These are phyloP conservation scores for Umbellularia californica DNA, from an alignment of 164 flowering plant genomes.

Conservation along the genomic window DNA sequence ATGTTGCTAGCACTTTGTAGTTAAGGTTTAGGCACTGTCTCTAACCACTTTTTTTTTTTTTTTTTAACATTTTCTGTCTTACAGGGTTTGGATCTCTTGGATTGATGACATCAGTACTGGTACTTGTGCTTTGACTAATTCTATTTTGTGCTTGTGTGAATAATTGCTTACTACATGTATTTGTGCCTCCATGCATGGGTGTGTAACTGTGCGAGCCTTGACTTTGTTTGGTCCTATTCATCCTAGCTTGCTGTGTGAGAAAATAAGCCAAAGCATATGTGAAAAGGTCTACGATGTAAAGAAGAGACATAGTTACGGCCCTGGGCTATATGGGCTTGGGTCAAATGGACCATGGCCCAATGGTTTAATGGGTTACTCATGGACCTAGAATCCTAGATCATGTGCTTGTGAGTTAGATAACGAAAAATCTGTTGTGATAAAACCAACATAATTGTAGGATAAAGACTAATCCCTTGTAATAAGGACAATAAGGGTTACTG, in stretches of 20 bases:
- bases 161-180: no score
- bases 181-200: constrained; percentile 1
- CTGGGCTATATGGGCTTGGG: no score
- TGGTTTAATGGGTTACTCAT: no score
- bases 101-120: constrained; percentile 96
- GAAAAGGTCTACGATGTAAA: no score
- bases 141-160: background rate
- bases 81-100: constrained; percentile 97
- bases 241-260: background rate
- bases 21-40: background rate
- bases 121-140: constrained; percentile 22
- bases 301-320: no score
- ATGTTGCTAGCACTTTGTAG: background rate
- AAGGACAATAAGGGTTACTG: no score
- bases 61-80: background rate
- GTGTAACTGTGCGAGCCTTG: background rate
- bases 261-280: background rate
- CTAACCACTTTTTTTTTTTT: background rate
- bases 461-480: no score
- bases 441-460: no score
- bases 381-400: no score
- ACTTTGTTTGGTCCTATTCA: background rate
- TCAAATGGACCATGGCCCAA: no score
- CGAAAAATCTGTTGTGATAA: no score
- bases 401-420: no score